Conservation (phyloP, 768 basidiomycete genomes). For the Mycena alexandri region DNA sequence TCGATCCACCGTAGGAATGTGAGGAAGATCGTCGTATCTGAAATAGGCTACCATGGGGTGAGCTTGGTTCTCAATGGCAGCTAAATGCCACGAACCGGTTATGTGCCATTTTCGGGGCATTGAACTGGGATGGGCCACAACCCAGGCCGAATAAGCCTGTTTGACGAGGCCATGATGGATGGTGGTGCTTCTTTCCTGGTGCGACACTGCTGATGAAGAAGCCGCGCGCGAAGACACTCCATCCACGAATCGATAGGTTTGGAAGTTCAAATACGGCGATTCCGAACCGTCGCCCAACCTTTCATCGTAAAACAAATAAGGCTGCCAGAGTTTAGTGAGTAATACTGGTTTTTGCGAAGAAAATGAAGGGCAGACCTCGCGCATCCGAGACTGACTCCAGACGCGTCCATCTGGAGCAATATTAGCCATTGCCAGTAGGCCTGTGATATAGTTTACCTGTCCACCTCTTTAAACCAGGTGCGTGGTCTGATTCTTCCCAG, state of each 20-base stretch:
- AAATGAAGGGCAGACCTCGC: conserved; percentile 56
- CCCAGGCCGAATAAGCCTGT: conserved; percentile 80
- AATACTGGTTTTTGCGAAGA: conserved; percentile 17
- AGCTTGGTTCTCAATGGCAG: conserved; percentile 51
- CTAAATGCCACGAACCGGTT: conserved; percentile 59
- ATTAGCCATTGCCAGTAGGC: conserved; percentile 11
- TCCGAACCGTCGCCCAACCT: conserved; percentile 60
- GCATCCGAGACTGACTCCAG: conserved; percentile 78
- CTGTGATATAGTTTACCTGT: conserved; percentile 53
- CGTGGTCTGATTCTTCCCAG: conserved; percentile 79
- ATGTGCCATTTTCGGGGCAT: conserved; percentile 76
- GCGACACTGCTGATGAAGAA: conserved; percentile 66
- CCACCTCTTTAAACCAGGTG: conserved; percentile 75
- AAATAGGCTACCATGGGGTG: conserved; percentile 54
- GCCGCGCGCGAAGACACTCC: conserved; percentile 63
- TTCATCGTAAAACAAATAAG: conserved; percentile 79
- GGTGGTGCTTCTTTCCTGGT: conserved; percentile 66
- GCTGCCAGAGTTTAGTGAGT: conserved; percentile 50
- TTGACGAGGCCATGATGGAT: conserved; percentile 73
- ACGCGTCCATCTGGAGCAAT: conserved; percentile 66
- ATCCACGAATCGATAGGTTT: conserved; percentile 69
- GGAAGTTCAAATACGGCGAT: conserved; percentile 53
- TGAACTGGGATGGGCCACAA: conserved; percentile 57
- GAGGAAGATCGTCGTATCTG: conserved; percentile 60
- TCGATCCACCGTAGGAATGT: conserved; percentile 61